Percentiles rank a stretch among this genome's conserved stretches.
phyloP scores from a whole-genome alignment of 441 rosid genomes.

The Erysimum cheiri region DNA sequence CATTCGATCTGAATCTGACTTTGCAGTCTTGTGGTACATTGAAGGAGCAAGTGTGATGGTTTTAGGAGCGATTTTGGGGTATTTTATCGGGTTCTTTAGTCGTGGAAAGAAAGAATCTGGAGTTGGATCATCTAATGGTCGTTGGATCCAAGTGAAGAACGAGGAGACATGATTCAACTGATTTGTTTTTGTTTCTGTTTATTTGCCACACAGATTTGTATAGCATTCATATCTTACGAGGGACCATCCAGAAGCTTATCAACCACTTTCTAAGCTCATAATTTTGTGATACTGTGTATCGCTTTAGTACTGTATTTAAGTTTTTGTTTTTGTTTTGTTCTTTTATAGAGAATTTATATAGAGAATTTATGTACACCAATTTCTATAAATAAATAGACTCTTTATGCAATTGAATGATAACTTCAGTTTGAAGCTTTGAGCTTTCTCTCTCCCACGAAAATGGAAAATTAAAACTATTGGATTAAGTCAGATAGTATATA shows the following conservation, averaged over 20 bases:
- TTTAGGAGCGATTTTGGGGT: slow-evolving; percentile 71
- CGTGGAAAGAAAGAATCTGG: slow-evolving; percentile 53
- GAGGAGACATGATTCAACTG: slow-evolving; percentile 56
- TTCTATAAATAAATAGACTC: too few species aligned
- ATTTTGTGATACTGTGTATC: too few species aligned
- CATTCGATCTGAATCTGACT: slow-evolving; percentile 35
- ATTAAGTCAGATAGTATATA: too few species aligned
- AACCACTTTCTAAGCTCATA: not conserved
- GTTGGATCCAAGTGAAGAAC: slow-evolving; percentile 66
- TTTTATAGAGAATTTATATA: too few species aligned
- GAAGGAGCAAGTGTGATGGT: slow-evolving; percentile 71
- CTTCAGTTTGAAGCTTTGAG: too few species aligned
- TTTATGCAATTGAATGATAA: too few species aligned
- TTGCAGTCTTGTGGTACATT: slow-evolving; percentile 54
- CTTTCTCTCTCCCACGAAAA: too few species aligned
- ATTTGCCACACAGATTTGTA: slow-evolving; percentile 29
- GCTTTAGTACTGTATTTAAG: not conserved
- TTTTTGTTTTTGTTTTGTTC: not conserved
- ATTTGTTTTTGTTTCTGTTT: slow-evolving; percentile 8
- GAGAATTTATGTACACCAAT: too few species aligned
- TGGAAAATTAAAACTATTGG: too few species aligned
- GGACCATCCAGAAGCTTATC: not conserved
- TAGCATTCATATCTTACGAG: slow-evolving; percentile 21
- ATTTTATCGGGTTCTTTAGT: slow-evolving; percentile 64
- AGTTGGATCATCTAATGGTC: slow-evolving; percentile 39